These are phyloP conservation scores for Meripilus lineatus DNA, from an alignment of 1,284 basidiomycete species.

Conservation along the genomic window DNA sequence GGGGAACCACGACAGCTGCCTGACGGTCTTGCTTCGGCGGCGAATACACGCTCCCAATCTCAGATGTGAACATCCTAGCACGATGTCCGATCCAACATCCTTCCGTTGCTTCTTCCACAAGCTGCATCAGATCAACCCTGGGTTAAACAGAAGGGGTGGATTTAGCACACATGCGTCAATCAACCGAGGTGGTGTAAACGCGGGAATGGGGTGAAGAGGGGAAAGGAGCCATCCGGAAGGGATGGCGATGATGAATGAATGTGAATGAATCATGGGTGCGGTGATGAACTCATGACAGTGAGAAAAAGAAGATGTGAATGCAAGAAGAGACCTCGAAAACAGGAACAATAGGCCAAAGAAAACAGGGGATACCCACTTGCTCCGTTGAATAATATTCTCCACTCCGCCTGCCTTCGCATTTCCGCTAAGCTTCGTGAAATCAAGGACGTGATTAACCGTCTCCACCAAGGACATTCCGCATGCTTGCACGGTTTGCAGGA, in stretches of 20 bases:
- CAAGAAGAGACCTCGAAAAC: too few relatives aligned
- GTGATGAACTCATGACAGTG: too few relatives aligned
- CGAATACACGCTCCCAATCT: conserved; percentile 91
- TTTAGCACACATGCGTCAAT: neutral
- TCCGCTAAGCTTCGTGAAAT: conserved; percentile 95
- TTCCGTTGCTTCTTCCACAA: conserved; percentile 94
- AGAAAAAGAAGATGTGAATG: too few relatives aligned
- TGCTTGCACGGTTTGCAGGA: conserved; percentile 86
- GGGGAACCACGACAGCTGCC: conserved; percentile 11
- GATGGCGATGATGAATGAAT: too few relatives aligned
- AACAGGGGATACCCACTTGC: conserved; percentile 38
- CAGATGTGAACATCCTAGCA: conserved; percentile 71
- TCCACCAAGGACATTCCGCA: conserved; percentile 82
- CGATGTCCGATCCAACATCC: conserved; percentile 94
- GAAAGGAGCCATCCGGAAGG: too few relatives aligned
- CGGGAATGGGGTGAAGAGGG: neutral
- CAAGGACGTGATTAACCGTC: conserved; percentile 94
- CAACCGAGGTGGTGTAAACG: neutral
- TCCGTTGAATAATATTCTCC: conserved; percentile 69
- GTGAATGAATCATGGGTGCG: too few relatives aligned
- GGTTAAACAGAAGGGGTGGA: conserved; percentile 3
- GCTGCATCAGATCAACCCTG: conserved; percentile 82
- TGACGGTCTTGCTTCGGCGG: conserved; percentile 56
- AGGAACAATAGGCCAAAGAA: neutral
- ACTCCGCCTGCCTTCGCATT: conserved; percentile 72